Percentiles rank a stretch among this genome's conserved stretches.
These are phyloP conservation scores for Mortierella sp. DNA, from an alignment of 371 early-diverging fungal genomes.

Conservation along the genomic window DNA sequence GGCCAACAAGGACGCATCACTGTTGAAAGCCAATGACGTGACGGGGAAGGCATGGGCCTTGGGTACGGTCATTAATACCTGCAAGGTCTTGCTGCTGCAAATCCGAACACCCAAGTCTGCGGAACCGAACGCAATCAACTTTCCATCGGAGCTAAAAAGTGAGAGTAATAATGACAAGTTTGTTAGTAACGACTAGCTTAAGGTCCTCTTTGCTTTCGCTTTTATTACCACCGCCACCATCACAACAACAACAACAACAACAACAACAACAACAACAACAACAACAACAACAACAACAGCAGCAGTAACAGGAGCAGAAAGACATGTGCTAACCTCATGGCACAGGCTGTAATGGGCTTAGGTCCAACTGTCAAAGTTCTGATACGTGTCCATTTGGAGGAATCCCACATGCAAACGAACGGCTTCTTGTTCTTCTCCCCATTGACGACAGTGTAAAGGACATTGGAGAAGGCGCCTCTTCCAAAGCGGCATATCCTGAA, in stretches of 20 bases:
- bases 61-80: slow-evolving; percentile 63
- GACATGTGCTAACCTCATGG: slow-evolving; percentile 46
- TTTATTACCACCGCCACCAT: no score
- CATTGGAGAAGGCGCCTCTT: slow-evolving; percentile 21
- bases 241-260: no score
- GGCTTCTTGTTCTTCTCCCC: slow-evolving; percentile 57
- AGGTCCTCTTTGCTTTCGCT: no score
- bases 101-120: slow-evolving; percentile 66
- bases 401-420: slow-evolving; percentile 51
- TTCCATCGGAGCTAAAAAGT: slow-evolving; percentile 62
- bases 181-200: neutral
- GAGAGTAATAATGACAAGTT: neutral
- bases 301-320: neutral
- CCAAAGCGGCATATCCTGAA: slow-evolving; percentile 66
- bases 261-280: no score
- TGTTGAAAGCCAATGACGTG: slow-evolving; percentile 72
- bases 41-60: slow-evolving; percentile 75
- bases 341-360: slow-evolving; percentile 40
- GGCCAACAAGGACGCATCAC: slow-evolving; percentile 62
- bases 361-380: slow-evolving; percentile 46
- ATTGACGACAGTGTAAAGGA: slow-evolving; percentile 61
- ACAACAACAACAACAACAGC: no score
- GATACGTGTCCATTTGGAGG: slow-evolving; percentile 43
- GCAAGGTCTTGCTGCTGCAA: slow-evolving; percentile 63
- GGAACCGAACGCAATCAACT: slow-evolving; percentile 67